Conservation (phyloP, 2,329 filamentous ascomycete genomes). For the Calonectria crousiana region DNA sequence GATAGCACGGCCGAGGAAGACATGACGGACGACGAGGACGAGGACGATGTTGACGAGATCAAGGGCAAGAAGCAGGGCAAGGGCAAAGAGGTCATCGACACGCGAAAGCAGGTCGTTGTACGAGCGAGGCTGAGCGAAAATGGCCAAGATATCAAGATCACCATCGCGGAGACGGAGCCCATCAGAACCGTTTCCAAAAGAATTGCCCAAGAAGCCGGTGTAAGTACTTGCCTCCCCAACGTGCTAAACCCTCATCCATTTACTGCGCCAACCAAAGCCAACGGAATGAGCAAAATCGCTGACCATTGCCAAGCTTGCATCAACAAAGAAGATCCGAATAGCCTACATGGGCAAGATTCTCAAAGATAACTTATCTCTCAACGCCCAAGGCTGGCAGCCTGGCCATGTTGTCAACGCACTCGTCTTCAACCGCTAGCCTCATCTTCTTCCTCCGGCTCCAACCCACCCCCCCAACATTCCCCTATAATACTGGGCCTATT, state of each 20-base stretch:
- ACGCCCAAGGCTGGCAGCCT: slow-evolving; percentile 79
- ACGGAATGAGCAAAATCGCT: slow-evolving; percentile 4
- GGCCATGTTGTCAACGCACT: slow-evolving; percentile 84
- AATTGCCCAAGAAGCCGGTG: slow-evolving; percentile 72
- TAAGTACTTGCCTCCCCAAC: slow-evolving; percentile 56
- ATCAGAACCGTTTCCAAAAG: slow-evolving; percentile 73
- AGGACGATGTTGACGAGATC: slow-evolving; percentile 47
- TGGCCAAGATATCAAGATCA: slow-evolving; percentile 72
- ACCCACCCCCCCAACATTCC: neutral
- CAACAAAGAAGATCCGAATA: slow-evolving; percentile 73
- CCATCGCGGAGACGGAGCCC: slow-evolving; percentile 70
- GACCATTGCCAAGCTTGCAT: slow-evolving; percentile 62
- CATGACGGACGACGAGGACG: slow-evolving; percentile 57
- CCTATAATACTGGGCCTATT: neutral
- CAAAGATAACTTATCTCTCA: slow-evolving; percentile 74
- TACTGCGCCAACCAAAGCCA: neutral
- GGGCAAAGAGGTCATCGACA: slow-evolving; percentile 67
- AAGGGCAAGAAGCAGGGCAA: slow-evolving; percentile 66
- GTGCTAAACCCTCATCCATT: neutral
- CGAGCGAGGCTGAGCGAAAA: slow-evolving; percentile 75
- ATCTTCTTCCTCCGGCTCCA: neutral
- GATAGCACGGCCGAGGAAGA: slow-evolving; percentile 53
- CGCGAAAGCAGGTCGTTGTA: slow-evolving; percentile 68
- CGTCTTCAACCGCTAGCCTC: slow-evolving; percentile 65
- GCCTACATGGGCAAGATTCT: slow-evolving; percentile 87